Conservation (phyloP, 176 grass and related monocot species). For the Puya raimondii region DNA sequence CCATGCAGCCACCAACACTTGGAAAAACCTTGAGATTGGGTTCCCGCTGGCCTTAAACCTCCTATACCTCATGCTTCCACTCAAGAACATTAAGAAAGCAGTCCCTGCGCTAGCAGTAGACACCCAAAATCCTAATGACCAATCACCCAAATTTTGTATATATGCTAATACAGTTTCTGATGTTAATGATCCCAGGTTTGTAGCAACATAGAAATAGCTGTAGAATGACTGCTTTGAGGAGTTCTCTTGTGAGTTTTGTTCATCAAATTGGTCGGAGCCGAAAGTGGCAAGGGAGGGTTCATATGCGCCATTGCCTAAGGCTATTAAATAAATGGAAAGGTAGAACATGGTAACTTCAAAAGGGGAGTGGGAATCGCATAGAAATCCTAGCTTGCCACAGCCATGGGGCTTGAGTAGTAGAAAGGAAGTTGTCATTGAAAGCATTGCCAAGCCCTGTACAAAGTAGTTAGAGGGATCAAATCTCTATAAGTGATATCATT, state of each 20-base stretch:
- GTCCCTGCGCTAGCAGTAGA: slow-evolving; percentile 38
- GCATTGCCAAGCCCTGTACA: slow-evolving; percentile 40
- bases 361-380: not conserved
- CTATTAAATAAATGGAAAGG: slow-evolving; percentile 53
- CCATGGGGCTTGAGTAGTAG: slow-evolving; percentile 16
- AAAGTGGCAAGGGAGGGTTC: slow-evolving; percentile 65
- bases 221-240: slow-evolving; percentile 65
- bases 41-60: slow-evolving; percentile 43
- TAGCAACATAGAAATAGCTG: slow-evolving; percentile 72
- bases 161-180: slow-evolving; percentile 69
- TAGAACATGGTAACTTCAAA: slow-evolving; percentile 37
- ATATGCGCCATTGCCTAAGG: slow-evolving; percentile 38
- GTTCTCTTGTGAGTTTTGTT: slow-evolving; percentile 43
- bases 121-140: slow-evolving; percentile 44
- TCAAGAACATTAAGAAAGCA: slow-evolving; percentile 40
- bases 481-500: not conserved
- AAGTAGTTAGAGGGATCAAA: not conserved
- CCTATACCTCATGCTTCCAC: slow-evolving; percentile 39
- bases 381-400: slow-evolving; percentile 18
- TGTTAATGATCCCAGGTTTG: slow-evolving; percentile 64
- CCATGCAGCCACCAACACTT: slow-evolving; percentile 44
- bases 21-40: slow-evolving; percentile 37
- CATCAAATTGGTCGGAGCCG: slow-evolving; percentile 75
- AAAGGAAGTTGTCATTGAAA: slow-evolving; percentile 26
- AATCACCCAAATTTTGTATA: slow-evolving; percentile 51